These are phyloP conservation scores for Yarrowia sp. DNA, from an alignment of 805 yeast species.

Conservation along the genomic window DNA sequence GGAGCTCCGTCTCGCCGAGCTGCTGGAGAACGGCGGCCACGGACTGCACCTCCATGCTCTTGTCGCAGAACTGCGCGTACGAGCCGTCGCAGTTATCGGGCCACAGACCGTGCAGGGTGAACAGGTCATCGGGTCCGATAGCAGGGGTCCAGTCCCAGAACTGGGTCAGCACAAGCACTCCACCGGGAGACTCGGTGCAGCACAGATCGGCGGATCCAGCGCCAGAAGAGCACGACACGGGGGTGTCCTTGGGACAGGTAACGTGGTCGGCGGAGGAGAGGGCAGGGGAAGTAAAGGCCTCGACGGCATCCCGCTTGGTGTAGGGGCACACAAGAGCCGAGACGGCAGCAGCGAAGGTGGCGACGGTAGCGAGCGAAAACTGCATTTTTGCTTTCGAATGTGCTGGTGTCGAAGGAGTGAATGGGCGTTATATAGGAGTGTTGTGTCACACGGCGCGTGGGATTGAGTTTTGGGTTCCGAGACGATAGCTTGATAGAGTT, in stretches of 20 bases:
- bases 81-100: slow-evolving; percentile 84
- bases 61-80: slow-evolving; percentile 75
- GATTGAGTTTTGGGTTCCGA: slow-evolving; percentile 21
- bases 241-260: slow-evolving; percentile 39
- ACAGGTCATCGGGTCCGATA: slow-evolving; percentile 65
- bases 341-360: slow-evolving; percentile 1
- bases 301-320: not conserved
- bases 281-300: slow-evolving; percentile 2
- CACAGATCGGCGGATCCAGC: slow-evolving; percentile 51
- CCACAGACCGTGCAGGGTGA: slow-evolving; percentile 87
- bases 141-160: slow-evolving; percentile 88
- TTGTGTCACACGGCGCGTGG: not conserved
- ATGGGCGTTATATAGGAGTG: not conserved
- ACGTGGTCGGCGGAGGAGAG: slow-evolving; percentile 32
- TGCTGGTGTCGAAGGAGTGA: not conserved
- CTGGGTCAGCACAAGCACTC: slow-evolving; percentile 78
- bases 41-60: slow-evolving; percentile 52
- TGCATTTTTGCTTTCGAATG: slow-evolving; percentile 1
- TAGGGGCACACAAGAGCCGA: slow-evolving; percentile 21
- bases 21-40: slow-evolving; percentile 48
- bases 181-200: slow-evolving; percentile 86
- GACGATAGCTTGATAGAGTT: slow-evolving; percentile 18
- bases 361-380: slow-evolving; percentile 3
- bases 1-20: slow-evolving; percentile 48
- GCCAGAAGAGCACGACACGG: slow-evolving; percentile 37